Conservation (phyloP, 2,329 filamentous ascomycete species). For the Colletotrichum agaves region DNA sequence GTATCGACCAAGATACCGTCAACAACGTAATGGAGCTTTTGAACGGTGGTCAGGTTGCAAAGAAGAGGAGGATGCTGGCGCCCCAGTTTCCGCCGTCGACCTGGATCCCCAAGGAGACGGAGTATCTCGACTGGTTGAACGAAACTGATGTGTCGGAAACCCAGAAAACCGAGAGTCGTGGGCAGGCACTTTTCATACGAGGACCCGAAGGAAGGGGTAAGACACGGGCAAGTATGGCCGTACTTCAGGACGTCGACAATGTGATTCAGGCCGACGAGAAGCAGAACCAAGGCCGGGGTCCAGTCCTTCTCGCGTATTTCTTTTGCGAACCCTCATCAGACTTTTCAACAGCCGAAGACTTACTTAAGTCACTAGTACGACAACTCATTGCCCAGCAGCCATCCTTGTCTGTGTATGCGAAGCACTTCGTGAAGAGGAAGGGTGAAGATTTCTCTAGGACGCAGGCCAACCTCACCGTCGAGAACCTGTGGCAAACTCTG, state of each 20-base stretch:
- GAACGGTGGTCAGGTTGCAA: conserved; percentile 48
- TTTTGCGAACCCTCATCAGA: conserved; percentile 52
- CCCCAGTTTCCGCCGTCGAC: conserved; percentile 48
- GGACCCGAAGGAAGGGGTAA: conserved; percentile 56
- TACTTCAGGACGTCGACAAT: conserved; percentile 49
- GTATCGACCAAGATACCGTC: conserved; percentile 48
- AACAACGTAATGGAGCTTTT: conserved; percentile 47
- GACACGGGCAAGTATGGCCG: conserved; percentile 52
- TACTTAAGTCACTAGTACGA: conserved; percentile 52
- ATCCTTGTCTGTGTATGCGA: conserved; percentile 49
- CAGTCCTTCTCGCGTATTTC: conserved; percentile 52
- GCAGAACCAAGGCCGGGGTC: conserved; percentile 41
- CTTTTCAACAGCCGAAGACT: conserved; percentile 52
- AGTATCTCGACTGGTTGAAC: conserved; percentile 50
- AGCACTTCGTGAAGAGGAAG: conserved; percentile 48
- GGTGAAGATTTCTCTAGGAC: conserved; percentile 43
- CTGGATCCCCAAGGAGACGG: conserved; percentile 51
- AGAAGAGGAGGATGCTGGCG: conserved; percentile 46
- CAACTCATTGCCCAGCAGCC: conserved; percentile 51
- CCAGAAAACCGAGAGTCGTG: conserved; percentile 22
- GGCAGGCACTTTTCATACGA: conserved; percentile 52
- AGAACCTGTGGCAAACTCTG: conserved; percentile 54
- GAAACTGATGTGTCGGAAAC: conserved; percentile 32
- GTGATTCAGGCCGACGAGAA: conserved; percentile 39
- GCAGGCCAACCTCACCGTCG: conserved; percentile 47